A percentile compares a stretch with the other conserved stretches of the same genome.
These are phyloP conservation scores for Chalciporus sp. DNA, from an alignment of 1,284 basidiomycete species.

Conservation along the genomic window DNA sequence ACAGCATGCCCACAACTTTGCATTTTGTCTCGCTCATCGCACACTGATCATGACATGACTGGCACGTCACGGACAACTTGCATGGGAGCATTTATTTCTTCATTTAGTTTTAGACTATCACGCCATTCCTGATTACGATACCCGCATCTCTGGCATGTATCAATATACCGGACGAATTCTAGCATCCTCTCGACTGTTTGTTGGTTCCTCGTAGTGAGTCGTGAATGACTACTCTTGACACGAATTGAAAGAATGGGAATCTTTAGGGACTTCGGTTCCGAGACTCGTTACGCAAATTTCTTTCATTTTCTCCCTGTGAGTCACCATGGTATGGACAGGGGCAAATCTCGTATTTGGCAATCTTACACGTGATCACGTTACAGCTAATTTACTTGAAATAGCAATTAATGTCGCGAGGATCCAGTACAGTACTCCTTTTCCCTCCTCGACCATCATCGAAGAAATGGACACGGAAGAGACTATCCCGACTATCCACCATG, in stretches of 20 bases:
- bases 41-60: conserved; percentile 4
- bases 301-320: not conserved
- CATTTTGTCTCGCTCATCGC: conserved; percentile 3
- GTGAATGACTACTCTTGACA: too few species aligned
- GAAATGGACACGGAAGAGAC: conserved; percentile 14
- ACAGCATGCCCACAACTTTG: conserved; percentile 5
- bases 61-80: conserved; percentile 1
- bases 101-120: conserved; percentile 35
- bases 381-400: not conserved
- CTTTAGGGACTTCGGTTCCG: too few species aligned
- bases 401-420: not conserved
- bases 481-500: conserved; percentile 23
- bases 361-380: conserved; percentile 17
- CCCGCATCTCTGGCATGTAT: conserved; percentile 34
- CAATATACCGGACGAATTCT: conserved; percentile 25
- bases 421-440: not conserved
- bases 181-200: too few species aligned
- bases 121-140: conserved; percentile 24
- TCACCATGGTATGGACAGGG: not conserved
- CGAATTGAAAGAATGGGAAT: too few species aligned
- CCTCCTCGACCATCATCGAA: not conserved
- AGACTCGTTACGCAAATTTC: not conserved
- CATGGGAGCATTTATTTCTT: conserved; percentile 25
- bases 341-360: not conserved
- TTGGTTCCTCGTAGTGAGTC: too few species aligned